Percentiles rank a stretch among this genome's conserved stretches.
Conservation (phyloP, 2,329 filamentous ascomycete genomes). For the Nothophoma quercina region DNA sequence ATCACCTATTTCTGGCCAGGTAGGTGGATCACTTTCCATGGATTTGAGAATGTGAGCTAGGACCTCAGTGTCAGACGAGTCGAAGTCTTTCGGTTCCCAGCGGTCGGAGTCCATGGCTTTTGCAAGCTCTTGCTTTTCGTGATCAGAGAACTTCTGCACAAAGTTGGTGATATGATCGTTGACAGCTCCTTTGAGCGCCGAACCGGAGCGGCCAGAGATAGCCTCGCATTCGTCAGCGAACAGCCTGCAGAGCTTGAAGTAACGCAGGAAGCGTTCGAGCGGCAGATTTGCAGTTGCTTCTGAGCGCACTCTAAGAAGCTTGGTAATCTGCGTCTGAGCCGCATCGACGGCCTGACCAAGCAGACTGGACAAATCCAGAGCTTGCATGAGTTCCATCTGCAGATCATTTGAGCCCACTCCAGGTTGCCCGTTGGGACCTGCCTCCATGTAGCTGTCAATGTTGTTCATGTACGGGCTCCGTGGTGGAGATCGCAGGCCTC, state of each 20-base stretch:
- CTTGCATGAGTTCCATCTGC: slow-evolving; percentile 79
- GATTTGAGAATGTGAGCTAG: slow-evolving; percentile 71
- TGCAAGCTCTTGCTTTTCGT: slow-evolving; percentile 76
- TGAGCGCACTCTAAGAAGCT: slow-evolving; percentile 77
- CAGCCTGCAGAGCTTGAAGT: slow-evolving; percentile 81
- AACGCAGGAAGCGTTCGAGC: slow-evolving; percentile 75
- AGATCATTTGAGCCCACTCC: slow-evolving; percentile 38
- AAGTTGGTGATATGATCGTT: slow-evolving; percentile 85
- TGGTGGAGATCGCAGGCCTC: slow-evolving; percentile 56
- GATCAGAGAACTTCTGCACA: slow-evolving; percentile 73
- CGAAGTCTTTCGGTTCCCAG: slow-evolving; percentile 81
- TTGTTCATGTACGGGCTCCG: slow-evolving; percentile 54
- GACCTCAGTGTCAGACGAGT: slow-evolving; percentile 65
- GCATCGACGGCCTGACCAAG: slow-evolving; percentile 82
- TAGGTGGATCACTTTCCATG: slow-evolving; percentile 73
- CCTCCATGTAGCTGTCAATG: slow-evolving; percentile 51
- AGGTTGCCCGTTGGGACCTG: slow-evolving; percentile 20
- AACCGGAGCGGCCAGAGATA: slow-evolving; percentile 79
- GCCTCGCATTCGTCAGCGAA: slow-evolving; percentile 89
- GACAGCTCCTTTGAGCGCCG: slow-evolving; percentile 77
- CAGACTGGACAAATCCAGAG: slow-evolving; percentile 78
- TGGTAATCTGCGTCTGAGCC: slow-evolving; percentile 75
- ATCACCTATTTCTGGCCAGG: slow-evolving; percentile 68
- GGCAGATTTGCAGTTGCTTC: slow-evolving; percentile 75
- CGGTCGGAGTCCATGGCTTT: slow-evolving; percentile 81